These are phyloP conservation scores for Gossypium longicalyx DNA, from an alignment of 345 rosid genomes.

Conservation along the genomic window DNA sequence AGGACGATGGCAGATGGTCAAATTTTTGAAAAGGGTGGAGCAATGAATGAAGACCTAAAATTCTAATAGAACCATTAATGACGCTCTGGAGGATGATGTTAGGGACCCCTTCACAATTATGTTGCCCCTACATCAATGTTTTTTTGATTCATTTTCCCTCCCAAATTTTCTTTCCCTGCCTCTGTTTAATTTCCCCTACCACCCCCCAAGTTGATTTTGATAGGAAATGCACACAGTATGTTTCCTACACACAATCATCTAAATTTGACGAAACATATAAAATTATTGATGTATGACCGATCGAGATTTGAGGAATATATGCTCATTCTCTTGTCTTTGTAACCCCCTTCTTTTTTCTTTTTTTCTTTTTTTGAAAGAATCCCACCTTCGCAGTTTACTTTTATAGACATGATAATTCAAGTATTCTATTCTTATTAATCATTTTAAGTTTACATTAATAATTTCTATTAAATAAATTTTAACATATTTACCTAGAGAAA, in stretches of 20 bases:
- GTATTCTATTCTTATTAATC: no score
- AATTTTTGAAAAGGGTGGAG: constrained; percentile 11
- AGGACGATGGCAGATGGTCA: neutral
- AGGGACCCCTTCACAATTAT: constrained; percentile 19
- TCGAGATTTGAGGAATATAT: neutral
- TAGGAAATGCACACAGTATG: neutral
- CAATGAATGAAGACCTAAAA: constrained; percentile 17
- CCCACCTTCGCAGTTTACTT: no score
- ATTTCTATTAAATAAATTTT: no score
- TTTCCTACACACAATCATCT: neutral
- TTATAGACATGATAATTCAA: no score
- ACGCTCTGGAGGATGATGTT: neutral
- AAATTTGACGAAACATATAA: neutral
- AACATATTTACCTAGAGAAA: no score
- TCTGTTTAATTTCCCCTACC: neutral
- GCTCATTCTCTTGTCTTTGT: neutral
- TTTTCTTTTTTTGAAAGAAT: no score
- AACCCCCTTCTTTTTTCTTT: neutral
- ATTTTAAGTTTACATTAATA: no score
- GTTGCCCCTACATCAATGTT: neutral
- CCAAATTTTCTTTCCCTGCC: neutral
- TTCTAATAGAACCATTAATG: constrained; percentile 12
- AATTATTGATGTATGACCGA: neutral
- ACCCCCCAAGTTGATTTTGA: neutral
- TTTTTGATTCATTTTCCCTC: neutral